Evolutionary conservation across 2,329 filamentous ascomycete genomes (phyloP).

Genomic region (Pyrenophora teres): DNA sequence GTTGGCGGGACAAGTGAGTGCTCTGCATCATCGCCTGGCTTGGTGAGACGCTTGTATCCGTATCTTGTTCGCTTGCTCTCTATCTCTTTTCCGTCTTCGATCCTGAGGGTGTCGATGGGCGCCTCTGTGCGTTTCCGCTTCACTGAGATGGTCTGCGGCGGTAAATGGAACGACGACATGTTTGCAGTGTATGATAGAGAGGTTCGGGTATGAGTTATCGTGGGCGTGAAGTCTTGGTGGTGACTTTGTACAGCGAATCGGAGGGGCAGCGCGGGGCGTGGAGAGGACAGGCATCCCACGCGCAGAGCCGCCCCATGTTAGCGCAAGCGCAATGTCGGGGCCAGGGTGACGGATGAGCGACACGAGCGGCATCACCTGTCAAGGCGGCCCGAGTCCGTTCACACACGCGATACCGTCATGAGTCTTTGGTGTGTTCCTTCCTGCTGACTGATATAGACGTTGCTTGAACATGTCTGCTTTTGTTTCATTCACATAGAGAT

Average conservation of each 20-base stretch:
- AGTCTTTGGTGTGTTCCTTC: not conserved
- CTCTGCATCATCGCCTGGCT: constrained; percentile 22
- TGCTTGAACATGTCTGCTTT: constrained; percentile 31
- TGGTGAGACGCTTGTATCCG: constrained; percentile 31
- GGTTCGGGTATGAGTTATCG: not conserved
- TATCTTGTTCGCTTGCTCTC: constrained; percentile 4
- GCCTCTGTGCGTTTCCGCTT: constrained; percentile 63
- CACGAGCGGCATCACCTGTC: constrained; percentile 19
- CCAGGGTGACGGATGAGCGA: not conserved
- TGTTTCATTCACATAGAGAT: not conserved
- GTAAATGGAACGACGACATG: constrained; percentile 1
- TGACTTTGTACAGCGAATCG: constrained; percentile 9
- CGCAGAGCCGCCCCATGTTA: constrained; percentile 14
- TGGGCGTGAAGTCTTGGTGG: not conserved
- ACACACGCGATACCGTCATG: constrained; percentile 26
- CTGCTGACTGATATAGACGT: constrained; percentile 3
- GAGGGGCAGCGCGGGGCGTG: constrained; percentile 20
- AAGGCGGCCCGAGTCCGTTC: constrained; percentile 7
- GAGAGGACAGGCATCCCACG: constrained; percentile 10
- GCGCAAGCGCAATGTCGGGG: constrained; percentile 3
- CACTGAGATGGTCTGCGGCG: constrained; percentile 45
- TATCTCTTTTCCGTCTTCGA: constrained; percentile 22
- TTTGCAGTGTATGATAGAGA: not conserved
- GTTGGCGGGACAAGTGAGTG: constrained; percentile 20
- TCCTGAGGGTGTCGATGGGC: constrained; percentile 57